Evolutionary conservation across 176 grass and related monocot species (phyloP), one percentile per base, ranked within the genome.

Genomic region (Carex myosuroides): DNA sequence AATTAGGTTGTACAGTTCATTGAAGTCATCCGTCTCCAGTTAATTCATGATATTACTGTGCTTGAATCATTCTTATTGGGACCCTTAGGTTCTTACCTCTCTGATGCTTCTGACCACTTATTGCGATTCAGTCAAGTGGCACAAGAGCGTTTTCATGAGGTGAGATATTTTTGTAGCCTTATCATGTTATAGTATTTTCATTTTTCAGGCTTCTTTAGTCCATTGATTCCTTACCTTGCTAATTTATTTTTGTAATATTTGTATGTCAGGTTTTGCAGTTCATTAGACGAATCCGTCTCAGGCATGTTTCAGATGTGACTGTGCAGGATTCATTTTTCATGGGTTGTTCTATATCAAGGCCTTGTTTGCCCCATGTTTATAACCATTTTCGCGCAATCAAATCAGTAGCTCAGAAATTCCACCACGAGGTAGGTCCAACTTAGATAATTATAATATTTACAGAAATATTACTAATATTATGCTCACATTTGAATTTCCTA

Each of bases 271-370:
- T 86, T 82, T 82, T 70, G 59, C 86, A 33, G 61, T 94, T 94
- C 68, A 13, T 64, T 81, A 94, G 83, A 86, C 74, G 68, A 53
- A 84, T 94, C 73, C 75, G n/a, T 85, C 75, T 35, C n/a, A 76
- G 61, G 24, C 57, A 87, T 84, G 42, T 80, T 59, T 48, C 79
- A 83, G 87, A 90, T 70, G 54, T 21, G 56, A 84, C 77, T 56
- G 32, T 66, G 56, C 88, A 62, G 79, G 87, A 98, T 91, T 85
- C 79, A 83, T 98, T 98, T 66, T 94, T 98, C 75, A 87, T 94
- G 91, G 85, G 89, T 81, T 89, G 87, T 90, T 93, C 95, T 35
- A 44, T 90, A 67, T 91, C 95, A 16, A 91, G 60, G 79, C 91
- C 87, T 70, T 85, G 84, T 77, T 84, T 93, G 33, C 68, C 87